These are phyloP conservation scores for Kuraishia cidri DNA, from an alignment of 805 yeast genomes.

Conservation along the genomic window DNA sequence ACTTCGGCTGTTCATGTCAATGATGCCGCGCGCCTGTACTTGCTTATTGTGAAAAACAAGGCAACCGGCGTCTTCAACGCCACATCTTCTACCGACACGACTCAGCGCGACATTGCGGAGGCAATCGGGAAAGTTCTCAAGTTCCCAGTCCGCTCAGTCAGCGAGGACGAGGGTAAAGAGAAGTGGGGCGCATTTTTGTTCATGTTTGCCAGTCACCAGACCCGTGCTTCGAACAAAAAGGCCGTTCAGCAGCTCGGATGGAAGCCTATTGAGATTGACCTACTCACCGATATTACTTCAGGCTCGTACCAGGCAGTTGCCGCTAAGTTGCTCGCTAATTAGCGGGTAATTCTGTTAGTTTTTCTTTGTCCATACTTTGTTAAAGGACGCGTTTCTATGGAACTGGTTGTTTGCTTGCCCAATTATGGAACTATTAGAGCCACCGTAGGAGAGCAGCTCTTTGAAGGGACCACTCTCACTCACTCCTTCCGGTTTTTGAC, in stretches of 20 bases:
- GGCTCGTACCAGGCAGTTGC: neutral
- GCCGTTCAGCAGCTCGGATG: neutral
- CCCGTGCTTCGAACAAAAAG: neutral
- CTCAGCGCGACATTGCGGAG: constrained; percentile 15
- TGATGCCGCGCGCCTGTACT: constrained; percentile 23
- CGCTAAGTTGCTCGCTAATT: no score
- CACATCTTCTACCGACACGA: constrained; percentile 11
- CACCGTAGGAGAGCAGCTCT: no score
- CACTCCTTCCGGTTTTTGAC: no score
- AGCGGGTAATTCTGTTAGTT: no score
- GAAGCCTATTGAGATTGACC: neutral
- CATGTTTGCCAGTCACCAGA: neutral
- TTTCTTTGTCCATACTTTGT: no score
- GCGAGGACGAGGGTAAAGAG: constrained; percentile 6
- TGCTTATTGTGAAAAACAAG: constrained; percentile 14
- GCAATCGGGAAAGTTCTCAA: constrained; percentile 12
- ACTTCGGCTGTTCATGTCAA: constrained; percentile 21
- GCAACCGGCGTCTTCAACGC: constrained; percentile 17
- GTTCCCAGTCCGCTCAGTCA: constrained; percentile 9
- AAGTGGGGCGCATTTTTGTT: neutral
- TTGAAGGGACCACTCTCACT: no score
- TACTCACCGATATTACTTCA: neutral
- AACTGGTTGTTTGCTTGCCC: no score
- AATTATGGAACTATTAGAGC: no score
- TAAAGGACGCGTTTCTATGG: no score